A percentile compares a stretch with the other conserved stretches of the same genome.
These are phyloP conservation scores for Talaromyces amestolkiae DNA, from an alignment of 2,329 filamentous ascomycete genomes.

Conservation along the genomic window DNA sequence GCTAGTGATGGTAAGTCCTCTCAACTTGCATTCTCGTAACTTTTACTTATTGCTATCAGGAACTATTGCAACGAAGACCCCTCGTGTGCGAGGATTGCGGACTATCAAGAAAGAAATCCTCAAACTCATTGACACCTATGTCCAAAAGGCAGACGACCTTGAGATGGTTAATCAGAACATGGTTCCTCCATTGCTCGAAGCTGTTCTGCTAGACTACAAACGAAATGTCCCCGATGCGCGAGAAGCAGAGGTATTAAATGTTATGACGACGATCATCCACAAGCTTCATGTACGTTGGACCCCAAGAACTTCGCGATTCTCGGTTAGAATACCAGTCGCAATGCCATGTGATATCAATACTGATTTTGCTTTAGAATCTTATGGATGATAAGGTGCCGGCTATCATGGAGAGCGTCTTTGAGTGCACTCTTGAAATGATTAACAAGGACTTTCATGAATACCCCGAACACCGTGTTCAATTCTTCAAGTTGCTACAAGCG, in stretches of 20 bases:
- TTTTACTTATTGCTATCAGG: slow-evolving; percentile 47
- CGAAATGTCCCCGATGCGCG: slow-evolving; percentile 93
- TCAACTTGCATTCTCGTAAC: neutral
- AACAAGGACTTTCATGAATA: slow-evolving; percentile 99
- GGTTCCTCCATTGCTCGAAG: slow-evolving; percentile 92
- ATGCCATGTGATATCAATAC: slow-evolving; percentile 23
- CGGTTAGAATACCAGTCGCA: slow-evolving; percentile 40
- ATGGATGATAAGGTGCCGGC: slow-evolving; percentile 98
- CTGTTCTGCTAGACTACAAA: slow-evolving; percentile 93
- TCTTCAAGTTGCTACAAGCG: slow-evolving; percentile 92
- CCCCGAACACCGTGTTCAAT: slow-evolving; percentile 97
- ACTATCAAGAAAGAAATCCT: slow-evolving; percentile 99
- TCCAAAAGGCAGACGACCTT: slow-evolving; percentile 95
- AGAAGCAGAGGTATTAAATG: slow-evolving; percentile 93
- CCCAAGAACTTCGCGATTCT: slow-evolving; percentile 52
- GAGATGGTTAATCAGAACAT: slow-evolving; percentile 91
- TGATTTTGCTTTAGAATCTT: slow-evolving; percentile 60
- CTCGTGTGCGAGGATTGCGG: slow-evolving; percentile 86
- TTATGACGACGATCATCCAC: slow-evolving; percentile 95
- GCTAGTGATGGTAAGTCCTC: slow-evolving; percentile 68
- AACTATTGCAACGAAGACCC: slow-evolving; percentile 94
- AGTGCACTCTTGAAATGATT: slow-evolving; percentile 99
- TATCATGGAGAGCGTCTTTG: slow-evolving; percentile 98
- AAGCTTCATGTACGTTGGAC: slow-evolving; percentile 85
- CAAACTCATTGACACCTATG: slow-evolving; percentile 96